Evolutionary conservation across 495 filamentous ascomycete genomes (phyloP), one percentile per base, ranked within the genome.

Genomic region (Xylona heveae): DNA sequence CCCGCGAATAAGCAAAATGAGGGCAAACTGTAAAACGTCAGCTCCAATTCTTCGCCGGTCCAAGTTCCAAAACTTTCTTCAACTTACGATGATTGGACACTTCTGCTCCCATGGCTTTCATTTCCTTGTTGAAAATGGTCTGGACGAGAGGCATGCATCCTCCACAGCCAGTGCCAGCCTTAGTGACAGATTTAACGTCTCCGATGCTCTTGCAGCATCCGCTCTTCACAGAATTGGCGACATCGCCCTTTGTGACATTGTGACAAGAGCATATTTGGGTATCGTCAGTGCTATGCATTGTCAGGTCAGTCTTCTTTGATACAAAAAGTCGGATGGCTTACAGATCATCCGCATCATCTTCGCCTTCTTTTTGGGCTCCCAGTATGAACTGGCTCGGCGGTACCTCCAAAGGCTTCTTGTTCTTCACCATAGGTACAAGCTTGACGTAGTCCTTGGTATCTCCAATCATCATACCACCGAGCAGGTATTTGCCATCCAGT

Each of bases 401-500:
- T 3, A 88, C 60, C 17, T 91, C 78, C 2, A 95, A 59, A 42
- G 62, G 55, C 47, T 90, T 92, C 42, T 84, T 77, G 36, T 62
- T 69, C 54, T 88, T 95, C 19, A 90, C 84, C 62, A 92, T 74
- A n/a, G 81, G 78, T 5, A 92, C 85, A 24, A 95, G 56, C 45
- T 91, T 92, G 52, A 93, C 66, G 47, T 93, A 95, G 51, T 95
- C 85, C 37, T 66, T 74, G 0, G 83, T 92, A 51, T 95, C 85
- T 22, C 85, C 85, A 36, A 95, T 92, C 78, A 95, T 93, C 84
- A 95, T 95, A 2, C 85, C 85, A 12, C 85, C 85, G 5, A 95
- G 67, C 2, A 95, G 57, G 48, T 81, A 88, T 46, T 92, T 91
- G 15, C 85, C 85, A 46, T 95, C 85, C 46, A 74, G 51, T 2